Conservation (phyloP, 129 eudicot species). For the Flaveria brownii region DNA sequence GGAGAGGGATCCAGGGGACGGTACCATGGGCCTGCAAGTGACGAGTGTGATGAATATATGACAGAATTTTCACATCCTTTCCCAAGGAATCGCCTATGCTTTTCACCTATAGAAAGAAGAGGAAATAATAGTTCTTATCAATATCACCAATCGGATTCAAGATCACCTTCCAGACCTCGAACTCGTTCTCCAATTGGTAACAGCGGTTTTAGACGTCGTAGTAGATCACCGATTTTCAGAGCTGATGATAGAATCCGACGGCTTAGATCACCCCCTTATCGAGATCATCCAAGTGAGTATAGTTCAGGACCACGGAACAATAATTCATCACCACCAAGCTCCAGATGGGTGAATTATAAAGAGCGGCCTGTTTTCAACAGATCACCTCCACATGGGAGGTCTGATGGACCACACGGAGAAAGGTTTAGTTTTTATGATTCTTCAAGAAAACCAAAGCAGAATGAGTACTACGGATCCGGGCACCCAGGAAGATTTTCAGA, state of each 20-base stretch:
- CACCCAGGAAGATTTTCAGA: constrained; percentile 40
- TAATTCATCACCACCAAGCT: constrained; percentile 33
- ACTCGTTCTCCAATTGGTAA: constrained; percentile 43
- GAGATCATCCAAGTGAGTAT: constrained; percentile 33
- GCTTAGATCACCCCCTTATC: constrained; percentile 33
- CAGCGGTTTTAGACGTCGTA: constrained; percentile 35
- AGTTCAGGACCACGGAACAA: constrained; percentile 33
- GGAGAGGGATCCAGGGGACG: constrained; percentile 35
- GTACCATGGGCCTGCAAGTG: constrained; percentile 38
- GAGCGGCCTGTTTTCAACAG: constrained; percentile 34
- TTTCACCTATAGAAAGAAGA: constrained; percentile 46
- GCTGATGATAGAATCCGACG: constrained; percentile 37
- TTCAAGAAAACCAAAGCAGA: constrained; percentile 38
- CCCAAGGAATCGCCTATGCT: constrained; percentile 39
- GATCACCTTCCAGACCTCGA: constrained; percentile 46
- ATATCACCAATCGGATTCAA: constrained; percentile 31
- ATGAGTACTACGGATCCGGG: constrained; percentile 35
- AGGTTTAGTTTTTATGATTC: constrained; percentile 29
- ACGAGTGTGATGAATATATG: constrained; percentile 39
- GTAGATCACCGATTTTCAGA: constrained; percentile 45
- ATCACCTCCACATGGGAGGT: constrained; percentile 38
- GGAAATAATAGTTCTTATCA: constrained; percentile 18
- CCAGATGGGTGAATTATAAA: constrained; percentile 38
- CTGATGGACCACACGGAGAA: constrained; percentile 30
- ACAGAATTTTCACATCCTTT: constrained; percentile 38